Conservation (phyloP, 2,329 filamentous ascomycete species). For the Penicillium corylophilum region DNA sequence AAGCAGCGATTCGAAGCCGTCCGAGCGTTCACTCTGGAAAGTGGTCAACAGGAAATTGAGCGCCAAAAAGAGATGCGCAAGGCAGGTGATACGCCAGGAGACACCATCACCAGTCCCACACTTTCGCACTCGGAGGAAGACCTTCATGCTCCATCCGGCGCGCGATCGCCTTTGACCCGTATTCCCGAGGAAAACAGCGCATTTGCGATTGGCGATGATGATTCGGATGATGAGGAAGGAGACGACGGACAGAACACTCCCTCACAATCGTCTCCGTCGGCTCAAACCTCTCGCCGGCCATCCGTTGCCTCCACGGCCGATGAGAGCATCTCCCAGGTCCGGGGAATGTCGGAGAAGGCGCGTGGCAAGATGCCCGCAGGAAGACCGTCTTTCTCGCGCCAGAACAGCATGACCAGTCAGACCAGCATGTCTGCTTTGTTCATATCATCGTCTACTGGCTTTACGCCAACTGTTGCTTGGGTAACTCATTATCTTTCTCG, state of each 20-base stretch:
- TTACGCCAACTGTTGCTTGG: slow-evolving; percentile 78
- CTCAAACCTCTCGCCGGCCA: slow-evolving; percentile 58
- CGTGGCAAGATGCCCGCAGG: slow-evolving; percentile 92
- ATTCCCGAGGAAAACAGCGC: slow-evolving; percentile 76
- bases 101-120: slow-evolving; percentile 35
- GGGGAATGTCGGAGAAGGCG: slow-evolving; percentile 96
- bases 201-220: slow-evolving; percentile 78
- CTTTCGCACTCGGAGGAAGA: slow-evolving; percentile 44
- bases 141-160: slow-evolving; percentile 46
- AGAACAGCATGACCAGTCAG: slow-evolving; percentile 84
- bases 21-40: slow-evolving; percentile 85
- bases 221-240: slow-evolving; percentile 63
- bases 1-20: slow-evolving; percentile 81
- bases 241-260: slow-evolving; percentile 62
- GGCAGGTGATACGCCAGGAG: slow-evolving; percentile 50
- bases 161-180: slow-evolving; percentile 60
- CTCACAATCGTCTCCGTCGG: slow-evolving; percentile 56
- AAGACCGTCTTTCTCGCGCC: slow-evolving; percentile 76
- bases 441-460: slow-evolving; percentile 55
- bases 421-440: slow-evolving; percentile 62
- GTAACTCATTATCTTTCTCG: slow-evolving; percentile 38
- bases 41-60: slow-evolving; percentile 87
- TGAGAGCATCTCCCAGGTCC: slow-evolving; percentile 74
- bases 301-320: slow-evolving; percentile 69
- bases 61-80: slow-evolving; percentile 70